Base-by-base conservation (phyloP, 352 stramenopile species). In the Pythium volutum region DNA sequence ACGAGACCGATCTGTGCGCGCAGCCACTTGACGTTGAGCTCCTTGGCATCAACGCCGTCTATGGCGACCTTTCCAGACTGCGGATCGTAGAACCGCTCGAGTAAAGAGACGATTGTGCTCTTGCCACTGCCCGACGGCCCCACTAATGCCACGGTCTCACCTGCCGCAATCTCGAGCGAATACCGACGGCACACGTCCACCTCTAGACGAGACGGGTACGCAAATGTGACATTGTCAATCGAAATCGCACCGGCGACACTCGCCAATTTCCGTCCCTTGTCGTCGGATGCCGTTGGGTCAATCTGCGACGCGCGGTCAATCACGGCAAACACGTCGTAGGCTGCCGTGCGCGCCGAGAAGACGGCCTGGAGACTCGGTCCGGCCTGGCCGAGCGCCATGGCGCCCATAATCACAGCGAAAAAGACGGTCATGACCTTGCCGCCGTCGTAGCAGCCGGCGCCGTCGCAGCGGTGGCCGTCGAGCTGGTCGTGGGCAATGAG, bases 1-100 rank as follows among this genome's bases (percentile, higher is more conserved):
- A 98, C 93, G 18, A 98, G 79, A 9, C 89, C 93, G 50, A 98
- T 87, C n/a, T 72, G 49, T n/a, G 64, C 50, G 36, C 93, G 74
- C 25, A 98, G 73, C 59, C 67, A 88, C 55, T 80, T 75, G 58
- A 94, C 80, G 33, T 84, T 92, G 10, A 94, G 51, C 27, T 61
- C 64, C 12, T 77, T 62, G 26, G 93, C 76, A 64, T 81, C 57
- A n/a, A 55, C 53, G 16, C 63, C 63, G 33, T 74, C 67, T 2
- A 74, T 50, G 12, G 33, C 55, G 6, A 74, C 64, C 11, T 14
- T 27, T 5, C 67, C 67, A 1, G 5, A 14, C 4, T 49, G 20
- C 3, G 95, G 74, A 66, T 97, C 88, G 61, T 97, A 97, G 62
- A 98, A 97, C 7, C 90, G 73, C 64, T 97, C 96, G 1, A 98